Evolutionary conservation across 1,284 basidiomycete genomes (phyloP).

Genomic region (Naganishia cerealis): DNA sequence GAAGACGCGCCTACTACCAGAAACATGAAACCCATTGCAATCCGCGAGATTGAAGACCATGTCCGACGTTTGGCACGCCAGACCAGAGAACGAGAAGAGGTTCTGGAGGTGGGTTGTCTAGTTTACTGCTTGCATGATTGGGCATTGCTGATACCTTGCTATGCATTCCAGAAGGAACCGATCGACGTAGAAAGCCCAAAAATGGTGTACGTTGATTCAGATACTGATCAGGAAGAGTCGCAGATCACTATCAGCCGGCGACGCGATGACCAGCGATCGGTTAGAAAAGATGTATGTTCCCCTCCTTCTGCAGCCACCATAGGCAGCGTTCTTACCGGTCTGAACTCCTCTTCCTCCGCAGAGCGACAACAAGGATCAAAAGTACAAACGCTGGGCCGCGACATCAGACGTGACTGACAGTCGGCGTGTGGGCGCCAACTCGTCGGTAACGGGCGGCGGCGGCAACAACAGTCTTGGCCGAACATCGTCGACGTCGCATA

Average conservation of each 20-base stretch:
- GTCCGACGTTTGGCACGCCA: constrained; percentile 16
- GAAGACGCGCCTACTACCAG: constrained; percentile 17
- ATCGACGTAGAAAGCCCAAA: constrained; percentile 10
- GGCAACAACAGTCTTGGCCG: constrained; percentile 14
- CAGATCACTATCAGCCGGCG: constrained; percentile 26
- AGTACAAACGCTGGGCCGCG: constrained; percentile 19
- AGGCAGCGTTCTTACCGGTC: not conserved
- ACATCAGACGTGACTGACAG: constrained; percentile 18
- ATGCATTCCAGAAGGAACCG: constrained; percentile 6
- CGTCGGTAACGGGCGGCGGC: constrained; percentile 15
- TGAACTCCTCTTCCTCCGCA: not conserved
- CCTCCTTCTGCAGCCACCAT: no score
- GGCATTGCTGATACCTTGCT: not conserved
- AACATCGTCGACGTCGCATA: constrained; percentile 5
- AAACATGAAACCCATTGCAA: constrained; percentile 16
- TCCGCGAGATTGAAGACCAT: constrained; percentile 21
- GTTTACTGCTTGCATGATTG: no score
- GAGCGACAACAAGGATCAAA: constrained; percentile 9
- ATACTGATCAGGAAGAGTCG: constrained; percentile 28
- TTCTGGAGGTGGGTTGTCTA: constrained; percentile 3
- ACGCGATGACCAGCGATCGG: constrained; percentile 15
- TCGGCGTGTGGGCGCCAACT: constrained; percentile 19
- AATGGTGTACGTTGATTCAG: constrained; percentile 11
- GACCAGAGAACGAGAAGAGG: constrained; percentile 20
- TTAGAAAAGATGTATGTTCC: constrained; percentile 8